Conservation (phyloP, 2,329 filamentous ascomycete genomes). For the Fusarium robinianum region DNA sequence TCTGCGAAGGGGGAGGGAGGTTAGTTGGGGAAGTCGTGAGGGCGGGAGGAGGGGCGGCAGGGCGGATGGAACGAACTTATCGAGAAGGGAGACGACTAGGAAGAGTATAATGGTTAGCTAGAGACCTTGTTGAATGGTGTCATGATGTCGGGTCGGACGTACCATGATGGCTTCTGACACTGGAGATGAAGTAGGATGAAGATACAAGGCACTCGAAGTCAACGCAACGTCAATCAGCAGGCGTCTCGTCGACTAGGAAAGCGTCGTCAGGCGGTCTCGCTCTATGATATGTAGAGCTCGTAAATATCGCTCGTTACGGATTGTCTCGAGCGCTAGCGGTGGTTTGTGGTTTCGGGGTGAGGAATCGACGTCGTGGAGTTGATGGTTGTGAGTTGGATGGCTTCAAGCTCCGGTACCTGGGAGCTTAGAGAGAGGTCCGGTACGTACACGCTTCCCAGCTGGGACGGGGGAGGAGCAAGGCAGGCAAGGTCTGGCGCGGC, state of each 20-base stretch:
- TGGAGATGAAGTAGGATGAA: slow-evolving; percentile 21
- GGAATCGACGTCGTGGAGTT: slow-evolving; percentile 22
- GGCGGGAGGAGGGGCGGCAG: slow-evolving; percentile 1
- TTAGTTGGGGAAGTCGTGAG: slow-evolving; percentile 16
- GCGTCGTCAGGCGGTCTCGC: no score
- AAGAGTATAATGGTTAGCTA: slow-evolving; percentile 39
- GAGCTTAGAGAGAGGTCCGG: slow-evolving; percentile 18
- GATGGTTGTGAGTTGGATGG: slow-evolving; percentile 25
- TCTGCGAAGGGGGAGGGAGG: slow-evolving; percentile 48
- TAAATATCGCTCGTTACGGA: no score
- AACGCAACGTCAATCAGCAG: slow-evolving; percentile 28
- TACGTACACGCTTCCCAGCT: slow-evolving; percentile 25
- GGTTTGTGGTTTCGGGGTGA: slow-evolving; percentile 11
- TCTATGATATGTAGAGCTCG: no score
- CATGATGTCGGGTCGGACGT: slow-evolving; percentile 13
- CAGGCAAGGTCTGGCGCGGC: slow-evolving; percentile 51
- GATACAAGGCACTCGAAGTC: slow-evolving; percentile 26
- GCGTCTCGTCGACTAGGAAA: slow-evolving; percentile 18
- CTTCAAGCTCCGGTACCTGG: slow-evolving; percentile 32
- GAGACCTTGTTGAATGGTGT: slow-evolving; percentile 1
- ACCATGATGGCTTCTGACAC: slow-evolving; percentile 38
- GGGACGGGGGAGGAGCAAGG: slow-evolving; percentile 38
- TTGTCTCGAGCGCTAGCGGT: no score
- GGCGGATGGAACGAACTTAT: slow-evolving; percentile 70
- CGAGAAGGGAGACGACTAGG: slow-evolving; percentile 85